Conservation (phyloP, 139 green algal species). For the Chlorella sp. region DNA sequence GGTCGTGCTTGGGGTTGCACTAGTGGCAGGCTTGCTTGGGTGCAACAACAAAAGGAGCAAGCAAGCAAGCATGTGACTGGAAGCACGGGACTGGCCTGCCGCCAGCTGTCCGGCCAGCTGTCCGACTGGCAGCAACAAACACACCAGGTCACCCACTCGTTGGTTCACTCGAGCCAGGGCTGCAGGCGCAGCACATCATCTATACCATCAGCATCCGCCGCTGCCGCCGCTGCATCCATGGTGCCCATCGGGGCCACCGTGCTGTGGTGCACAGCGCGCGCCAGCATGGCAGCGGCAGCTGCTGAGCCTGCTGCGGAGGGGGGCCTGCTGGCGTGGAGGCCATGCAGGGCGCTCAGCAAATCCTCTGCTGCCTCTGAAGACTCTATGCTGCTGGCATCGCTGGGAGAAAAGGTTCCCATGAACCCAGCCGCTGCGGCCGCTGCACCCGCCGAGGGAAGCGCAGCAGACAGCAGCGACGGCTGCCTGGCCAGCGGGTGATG, state of each 20-base stretch:
- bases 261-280: background rate
- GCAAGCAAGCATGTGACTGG: too few relatives aligned
- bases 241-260: background rate
- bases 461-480: background rate
- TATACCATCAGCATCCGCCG: slow-evolving; percentile 36
- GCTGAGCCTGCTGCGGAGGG: background rate
- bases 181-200: slow-evolving; percentile 50
- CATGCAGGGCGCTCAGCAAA: slow-evolving; percentile 19
- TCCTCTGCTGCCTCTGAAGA: slow-evolving; percentile 29
- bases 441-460: background rate
- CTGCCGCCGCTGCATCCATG: background rate
- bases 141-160: background rate
- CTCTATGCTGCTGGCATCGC: slow-evolving; percentile 31
- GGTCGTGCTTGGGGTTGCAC: too few relatives aligned
- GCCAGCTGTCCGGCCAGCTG: too few relatives aligned
- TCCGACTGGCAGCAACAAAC: too few relatives aligned
- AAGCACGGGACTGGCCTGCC: too few relatives aligned
- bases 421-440: background rate
- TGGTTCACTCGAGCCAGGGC: slow-evolving; percentile 33
- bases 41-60: too few relatives aligned
- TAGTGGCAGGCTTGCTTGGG: too few relatives aligned
- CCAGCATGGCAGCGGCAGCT: background rate
- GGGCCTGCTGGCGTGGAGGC: slow-evolving; percentile 12
- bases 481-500: too few relatives aligned
- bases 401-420: slow-evolving; percentile 21